Evolutionary conservation across 352 stramenopile species (phyloP).

Genomic region (Phytopythium cucurbitacearum): DNA sequence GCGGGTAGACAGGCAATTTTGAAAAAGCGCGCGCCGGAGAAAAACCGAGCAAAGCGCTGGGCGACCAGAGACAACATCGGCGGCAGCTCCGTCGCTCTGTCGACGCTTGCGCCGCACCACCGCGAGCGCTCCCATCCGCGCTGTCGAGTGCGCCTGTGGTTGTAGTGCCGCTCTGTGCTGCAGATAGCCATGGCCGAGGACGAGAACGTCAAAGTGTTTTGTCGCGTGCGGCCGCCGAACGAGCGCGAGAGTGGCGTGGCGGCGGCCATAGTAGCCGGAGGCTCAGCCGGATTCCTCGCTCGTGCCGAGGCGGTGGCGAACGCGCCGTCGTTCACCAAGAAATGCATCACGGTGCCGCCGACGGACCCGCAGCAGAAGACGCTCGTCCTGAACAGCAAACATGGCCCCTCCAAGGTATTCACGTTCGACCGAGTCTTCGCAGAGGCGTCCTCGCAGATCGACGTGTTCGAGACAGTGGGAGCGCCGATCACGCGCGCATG

Average conservation of each 20-base stretch:
- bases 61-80: no score
- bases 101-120: no score
- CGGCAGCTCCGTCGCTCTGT: no score
- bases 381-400: constrained; percentile 52
- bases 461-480: constrained; percentile 88
- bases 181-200: constrained; percentile 16
- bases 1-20: no score
- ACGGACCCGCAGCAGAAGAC: constrained; percentile 49
- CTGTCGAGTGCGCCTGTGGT: no score
- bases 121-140: no score
- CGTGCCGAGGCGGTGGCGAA: constrained; percentile 7
- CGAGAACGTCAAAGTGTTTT: constrained; percentile 87
- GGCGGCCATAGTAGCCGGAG: neutral
- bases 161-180: neutral
- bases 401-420: constrained; percentile 55
- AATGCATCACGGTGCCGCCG: constrained; percentile 52
- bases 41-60: no score
- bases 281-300: constrained; percentile 14
- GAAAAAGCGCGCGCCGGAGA: no score
- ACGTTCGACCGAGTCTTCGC: constrained; percentile 92
- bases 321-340: constrained; percentile 38
- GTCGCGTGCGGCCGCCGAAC: constrained; percentile 79
- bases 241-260: constrained; percentile 50
- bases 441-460: constrained; percentile 85
- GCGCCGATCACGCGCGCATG: constrained; percentile 79